Evolutionary conservation across 2,329 filamentous ascomycete genomes (phyloP).

Genomic region (Chrysoporthe puriensis): DNA sequence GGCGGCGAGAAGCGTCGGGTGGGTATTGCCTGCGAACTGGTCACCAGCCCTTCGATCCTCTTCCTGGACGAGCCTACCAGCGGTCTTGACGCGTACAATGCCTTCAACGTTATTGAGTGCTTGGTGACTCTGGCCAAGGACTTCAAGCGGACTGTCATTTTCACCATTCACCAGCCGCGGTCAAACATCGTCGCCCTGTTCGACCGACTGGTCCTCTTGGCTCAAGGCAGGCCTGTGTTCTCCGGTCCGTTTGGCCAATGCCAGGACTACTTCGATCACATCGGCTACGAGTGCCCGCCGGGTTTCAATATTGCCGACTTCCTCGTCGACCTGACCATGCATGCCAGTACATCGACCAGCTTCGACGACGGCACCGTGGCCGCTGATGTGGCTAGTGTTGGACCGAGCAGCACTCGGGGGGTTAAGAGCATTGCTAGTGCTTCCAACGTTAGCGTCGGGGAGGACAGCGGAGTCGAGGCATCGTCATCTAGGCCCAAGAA

Average conservation of each 20-base stretch:
- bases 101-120: constrained; percentile 97
- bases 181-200: constrained; percentile 99
- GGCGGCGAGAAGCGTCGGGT: constrained; percentile 96
- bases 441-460: constrained; percentile 74
- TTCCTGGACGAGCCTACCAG: constrained; percentile 98
- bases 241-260: constrained; percentile 89
- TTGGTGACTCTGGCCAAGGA: constrained; percentile 92
- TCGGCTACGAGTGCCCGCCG: constrained; percentile 90
- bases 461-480: constrained; percentile 65
- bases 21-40: constrained; percentile 94
- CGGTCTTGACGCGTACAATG: constrained; percentile 93
- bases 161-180: constrained; percentile 96
- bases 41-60: constrained; percentile 94
- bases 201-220: constrained; percentile 88
- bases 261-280: constrained; percentile 87
- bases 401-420: constrained; percentile 83
- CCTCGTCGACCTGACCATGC: constrained; percentile 96
- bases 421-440: constrained; percentile 90
- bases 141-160: constrained; percentile 95
- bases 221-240: constrained; percentile 87
- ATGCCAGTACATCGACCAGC: constrained; percentile 69
- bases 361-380: constrained; percentile 59
- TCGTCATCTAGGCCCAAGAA: constrained; percentile 67
- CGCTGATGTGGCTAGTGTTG: constrained; percentile 66
- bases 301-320: constrained; percentile 99